Evolutionary conservation across 1,284 basidiomycete species (phyloP).

Genomic region (Austropuccinia psidii): DNA sequence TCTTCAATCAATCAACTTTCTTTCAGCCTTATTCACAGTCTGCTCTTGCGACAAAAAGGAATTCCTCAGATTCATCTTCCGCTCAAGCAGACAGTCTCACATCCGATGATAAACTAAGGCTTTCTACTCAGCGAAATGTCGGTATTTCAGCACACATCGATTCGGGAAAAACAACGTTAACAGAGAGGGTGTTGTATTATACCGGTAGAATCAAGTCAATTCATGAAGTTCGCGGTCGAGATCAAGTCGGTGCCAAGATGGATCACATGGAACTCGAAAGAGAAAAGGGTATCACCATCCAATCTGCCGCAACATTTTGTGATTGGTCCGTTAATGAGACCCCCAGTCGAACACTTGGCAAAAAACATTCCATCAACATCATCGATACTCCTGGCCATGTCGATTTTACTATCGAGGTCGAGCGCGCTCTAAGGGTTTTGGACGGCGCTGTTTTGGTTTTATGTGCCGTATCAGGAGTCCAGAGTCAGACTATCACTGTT

Average conservation of each 20-base stretch:
- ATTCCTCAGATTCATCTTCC: no score
- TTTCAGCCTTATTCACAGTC: background rate
- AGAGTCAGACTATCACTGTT: slow-evolving; percentile 97
- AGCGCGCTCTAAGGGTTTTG: slow-evolving; percentile 87
- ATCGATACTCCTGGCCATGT: slow-evolving; percentile 99
- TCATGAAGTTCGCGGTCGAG: slow-evolving; percentile 92
- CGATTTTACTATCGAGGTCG: slow-evolving; percentile 99
- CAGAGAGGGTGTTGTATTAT: slow-evolving; percentile 95
- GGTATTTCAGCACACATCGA: slow-evolving; percentile 56
- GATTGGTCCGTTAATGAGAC: slow-evolving; percentile 60
- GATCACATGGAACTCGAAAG: slow-evolving; percentile 98
- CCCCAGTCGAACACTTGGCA: slow-evolving; percentile 43
- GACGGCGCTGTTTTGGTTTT: slow-evolving; percentile 95
- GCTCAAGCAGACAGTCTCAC: no score
- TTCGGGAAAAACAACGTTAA: slow-evolving; percentile 96
- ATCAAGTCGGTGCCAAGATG: slow-evolving; percentile 98
- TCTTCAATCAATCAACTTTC: background rate
- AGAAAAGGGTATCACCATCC: slow-evolving; percentile 99
- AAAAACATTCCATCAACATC: slow-evolving; percentile 64
- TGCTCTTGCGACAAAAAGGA: no score
- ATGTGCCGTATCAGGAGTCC: slow-evolving; percentile 94
- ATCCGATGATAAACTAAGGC: slow-evolving; percentile 44
- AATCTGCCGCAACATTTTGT: slow-evolving; percentile 95
- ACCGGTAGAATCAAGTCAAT: slow-evolving; percentile 93
- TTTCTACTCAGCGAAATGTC: slow-evolving; percentile 49